Conservation (phyloP, 2,329 filamentous ascomycete genomes). For the Fusarium compactum region DNA sequence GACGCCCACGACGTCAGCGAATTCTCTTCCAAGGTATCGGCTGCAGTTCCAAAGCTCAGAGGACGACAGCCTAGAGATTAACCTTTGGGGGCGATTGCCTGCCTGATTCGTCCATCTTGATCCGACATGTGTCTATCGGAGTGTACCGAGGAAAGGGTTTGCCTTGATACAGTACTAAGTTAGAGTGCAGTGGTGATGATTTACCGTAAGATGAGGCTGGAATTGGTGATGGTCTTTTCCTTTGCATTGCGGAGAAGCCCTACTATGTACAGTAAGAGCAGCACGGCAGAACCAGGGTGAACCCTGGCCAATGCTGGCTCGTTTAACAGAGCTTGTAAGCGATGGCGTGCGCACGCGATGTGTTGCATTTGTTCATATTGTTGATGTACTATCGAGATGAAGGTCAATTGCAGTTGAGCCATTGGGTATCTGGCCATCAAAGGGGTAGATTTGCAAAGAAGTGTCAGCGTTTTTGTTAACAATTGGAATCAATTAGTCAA, state of each 20-base stretch:
- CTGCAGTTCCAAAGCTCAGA: conserved; percentile 21
- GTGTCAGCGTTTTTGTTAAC: conserved; percentile 6
- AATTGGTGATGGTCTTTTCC: conserved; percentile 19
- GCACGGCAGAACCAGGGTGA: conserved; percentile 38
- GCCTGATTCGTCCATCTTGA: conserved; percentile 28
- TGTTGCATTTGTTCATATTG: conserved; percentile 26
- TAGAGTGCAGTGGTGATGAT: conserved; percentile 20
- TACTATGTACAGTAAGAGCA: conserved; percentile 10
- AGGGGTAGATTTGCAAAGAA: conserved; percentile 1
- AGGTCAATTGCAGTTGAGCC: not conserved
- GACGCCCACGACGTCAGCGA: conserved; percentile 42
- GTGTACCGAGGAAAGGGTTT: conserved; percentile 29
- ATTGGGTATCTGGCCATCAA: not conserved
- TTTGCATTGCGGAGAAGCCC: conserved; percentile 38
- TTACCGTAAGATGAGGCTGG: conserved; percentile 31
- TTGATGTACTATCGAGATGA: conserved; percentile 8
- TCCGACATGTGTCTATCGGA: conserved; percentile 33
- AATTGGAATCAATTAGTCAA: not conserved
- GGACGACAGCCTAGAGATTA: conserved; percentile 34
- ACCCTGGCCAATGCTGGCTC: conserved; percentile 33
- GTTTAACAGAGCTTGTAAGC: conserved; percentile 31
- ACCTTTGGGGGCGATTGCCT: conserved; percentile 24
- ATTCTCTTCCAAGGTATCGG: conserved; percentile 19
- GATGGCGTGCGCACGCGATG: conserved; percentile 38
- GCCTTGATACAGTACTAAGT: not conserved